Base-by-base conservation (phyloP, 2,329 filamentous ascomycete genomes). In the Xylaria sp. region DNA sequence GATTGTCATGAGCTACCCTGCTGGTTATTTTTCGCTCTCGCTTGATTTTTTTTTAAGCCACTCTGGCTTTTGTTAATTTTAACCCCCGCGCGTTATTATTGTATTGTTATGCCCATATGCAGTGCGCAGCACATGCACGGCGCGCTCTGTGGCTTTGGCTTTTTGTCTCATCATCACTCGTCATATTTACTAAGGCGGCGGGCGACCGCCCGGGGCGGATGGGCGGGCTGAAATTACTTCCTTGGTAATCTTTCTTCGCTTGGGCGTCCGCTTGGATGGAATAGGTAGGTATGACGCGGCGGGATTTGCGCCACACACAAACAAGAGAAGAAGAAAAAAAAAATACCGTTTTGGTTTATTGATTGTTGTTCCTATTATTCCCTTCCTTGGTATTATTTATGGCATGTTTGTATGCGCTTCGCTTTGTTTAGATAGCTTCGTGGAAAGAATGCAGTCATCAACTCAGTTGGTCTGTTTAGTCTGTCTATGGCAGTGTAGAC, bases 201-300 rank as follows among this genome's bases (percentile, higher is more conserved):
- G 34, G 11, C 34, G 34, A 36, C 7, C 39, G 24, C 24, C 4
- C 24, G 4, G 39, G 39, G 8, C 8, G 36, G 36, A n/a, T n/a
- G n/a, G n/a, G n/a, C n/a, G 6, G 39, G 45, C 47, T 48, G 62
- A 60, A 34, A 60, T 65, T 65, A 55, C 19, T n/a, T n/a, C 54
- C n/a, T 27, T 27, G 24, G 2, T 27, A 27, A 27, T 27, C 24
- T 27, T 27, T 27, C 14, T 42, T 42, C 39, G 39, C 39, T 42
- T 42, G 11, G 12, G n/a, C 12, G 11, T 21, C 47, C 39, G 39
- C 56, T 47, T 58, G 42, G 47, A 48, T 48, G n/a, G 47, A 48
- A 48, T 48, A 48, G 47, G 47, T 48, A 48, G 47, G 47, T 48
- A 48, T 48, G 47, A 48, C 21, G 47, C 47, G 21, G 9, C 19